A percentile compares a stretch with the other conserved stretches of the same genome.
Conservation (phyloP, 176 grass and related monocot species). For the Zoysia japonica region DNA sequence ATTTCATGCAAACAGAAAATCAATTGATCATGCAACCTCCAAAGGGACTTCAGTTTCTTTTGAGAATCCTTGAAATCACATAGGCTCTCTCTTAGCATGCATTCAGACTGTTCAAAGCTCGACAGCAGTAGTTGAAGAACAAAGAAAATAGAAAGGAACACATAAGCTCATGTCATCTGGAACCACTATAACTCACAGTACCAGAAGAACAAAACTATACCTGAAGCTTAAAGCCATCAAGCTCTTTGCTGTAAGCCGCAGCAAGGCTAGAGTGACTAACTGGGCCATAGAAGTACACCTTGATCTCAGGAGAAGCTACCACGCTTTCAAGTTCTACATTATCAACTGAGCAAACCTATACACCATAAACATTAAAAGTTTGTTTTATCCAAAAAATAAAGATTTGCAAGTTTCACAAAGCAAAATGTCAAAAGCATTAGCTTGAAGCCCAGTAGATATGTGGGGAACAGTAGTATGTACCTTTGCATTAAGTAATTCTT, state of each 20-base stretch:
- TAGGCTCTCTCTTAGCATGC: conserved; percentile 55
- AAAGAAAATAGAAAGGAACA: conserved; percentile 30
- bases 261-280: conserved; percentile 43
- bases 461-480: conserved; percentile 40
- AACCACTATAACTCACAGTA: conserved; percentile 21
- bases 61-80: conserved; percentile 62
- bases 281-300: conserved; percentile 69
- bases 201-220: conserved; percentile 43
- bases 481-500: conserved; percentile 88
- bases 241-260: conserved; percentile 55
- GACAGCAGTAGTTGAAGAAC: conserved; percentile 6
- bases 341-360: conserved; percentile 83
- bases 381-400: background rate
- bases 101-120: conserved; percentile 56
- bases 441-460: conserved; percentile 22
- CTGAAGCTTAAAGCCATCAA: conserved; percentile 65
- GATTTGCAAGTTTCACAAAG: background rate
- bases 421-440: conserved; percentile 17
- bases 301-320: conserved; percentile 70
- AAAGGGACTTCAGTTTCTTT: conserved; percentile 70
- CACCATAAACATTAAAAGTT: conserved; percentile 37
- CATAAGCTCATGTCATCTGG: conserved; percentile 16
- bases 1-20: conserved; percentile 86
- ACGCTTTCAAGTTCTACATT: conserved; percentile 77
- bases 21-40: conserved; percentile 73